These are phyloP conservation scores for Ophiognomonia clavigignenti-juglandacearum DNA, from an alignment of 2,329 filamentous ascomycete genomes.

Conservation along the genomic window DNA sequence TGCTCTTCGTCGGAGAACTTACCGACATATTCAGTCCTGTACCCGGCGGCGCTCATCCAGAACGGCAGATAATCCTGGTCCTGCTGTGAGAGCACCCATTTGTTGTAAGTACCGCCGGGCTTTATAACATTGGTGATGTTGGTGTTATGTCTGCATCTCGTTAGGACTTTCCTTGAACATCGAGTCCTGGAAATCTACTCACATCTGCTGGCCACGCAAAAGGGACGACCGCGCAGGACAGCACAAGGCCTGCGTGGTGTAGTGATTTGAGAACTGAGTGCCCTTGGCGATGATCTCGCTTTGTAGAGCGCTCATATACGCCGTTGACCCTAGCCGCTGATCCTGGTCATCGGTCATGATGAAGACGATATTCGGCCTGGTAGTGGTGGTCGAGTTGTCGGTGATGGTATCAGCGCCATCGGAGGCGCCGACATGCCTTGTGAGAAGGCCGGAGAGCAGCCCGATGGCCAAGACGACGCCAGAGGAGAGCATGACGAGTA, in stretches of 20 bases:
- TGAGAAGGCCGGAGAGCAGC: conserved; percentile 12
- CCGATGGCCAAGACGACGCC: conserved; percentile 8
- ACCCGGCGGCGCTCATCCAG: conserved; percentile 38
- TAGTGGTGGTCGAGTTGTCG: background rate
- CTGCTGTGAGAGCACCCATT: conserved; percentile 36
- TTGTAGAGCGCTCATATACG: conserved; percentile 18
- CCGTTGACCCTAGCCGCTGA: conserved; percentile 16
- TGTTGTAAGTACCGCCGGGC: conserved; percentile 33
- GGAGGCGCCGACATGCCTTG: conserved; percentile 2
- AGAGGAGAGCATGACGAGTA: conserved; percentile 10
- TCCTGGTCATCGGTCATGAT: conserved; percentile 22
- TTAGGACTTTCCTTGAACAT: background rate
- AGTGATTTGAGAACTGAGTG: conserved; percentile 22
- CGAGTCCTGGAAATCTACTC: background rate
- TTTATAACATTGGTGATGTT: conserved; percentile 30
- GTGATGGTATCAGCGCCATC: background rate
- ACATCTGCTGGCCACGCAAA: conserved; percentile 20
- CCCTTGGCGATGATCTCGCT: conserved; percentile 21
- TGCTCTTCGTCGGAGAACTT: background rate
- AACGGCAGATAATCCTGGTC: conserved; percentile 38
- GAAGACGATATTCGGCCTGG: conserved; percentile 21
- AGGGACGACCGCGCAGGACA: conserved; percentile 23
- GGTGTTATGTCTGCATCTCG: conserved; percentile 20
- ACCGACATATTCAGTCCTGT: conserved; percentile 37
- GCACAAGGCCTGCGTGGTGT: conserved; percentile 22